These are phyloP conservation scores for Malus hybrid DNA, from an alignment of 331 rosid species.

Conservation along the genomic window DNA sequence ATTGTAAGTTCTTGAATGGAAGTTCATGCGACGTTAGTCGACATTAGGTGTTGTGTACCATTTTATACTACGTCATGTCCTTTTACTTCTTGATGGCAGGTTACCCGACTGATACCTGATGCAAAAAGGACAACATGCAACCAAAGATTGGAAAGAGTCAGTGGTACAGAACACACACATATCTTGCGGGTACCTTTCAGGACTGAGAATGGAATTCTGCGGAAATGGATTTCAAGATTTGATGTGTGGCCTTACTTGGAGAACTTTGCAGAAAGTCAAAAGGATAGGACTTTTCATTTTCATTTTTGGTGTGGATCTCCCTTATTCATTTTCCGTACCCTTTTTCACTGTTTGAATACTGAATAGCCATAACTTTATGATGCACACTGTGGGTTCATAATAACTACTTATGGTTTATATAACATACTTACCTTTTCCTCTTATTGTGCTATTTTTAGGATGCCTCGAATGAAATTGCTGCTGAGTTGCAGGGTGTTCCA, in stretches of 20 bases:
- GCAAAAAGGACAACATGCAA: constrained; percentile 24
- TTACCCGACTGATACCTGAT: constrained; percentile 21
- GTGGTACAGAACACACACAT: constrained; percentile 17
- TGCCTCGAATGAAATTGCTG: constrained; percentile 46
- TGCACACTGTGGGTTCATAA: neutral
- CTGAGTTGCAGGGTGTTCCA: constrained; percentile 59
- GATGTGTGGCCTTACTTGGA: constrained; percentile 27
- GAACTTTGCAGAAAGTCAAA: constrained; percentile 23
- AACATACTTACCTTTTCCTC: neutral
- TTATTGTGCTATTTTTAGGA: constrained; percentile 22
- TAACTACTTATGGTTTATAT: neutral
- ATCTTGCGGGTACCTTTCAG: constrained; percentile 23
- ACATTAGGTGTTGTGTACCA: neutral
- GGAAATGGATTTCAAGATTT: constrained; percentile 14
- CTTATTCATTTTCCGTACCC: neutral
- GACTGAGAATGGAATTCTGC: constrained; percentile 15
- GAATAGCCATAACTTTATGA: neutral
- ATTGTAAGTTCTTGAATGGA: constrained; percentile 11
- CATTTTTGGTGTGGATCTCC: neutral
- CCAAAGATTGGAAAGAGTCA: constrained; percentile 19
- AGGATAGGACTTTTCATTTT: neutral
- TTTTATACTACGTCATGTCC: neutral
- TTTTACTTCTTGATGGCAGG: neutral
- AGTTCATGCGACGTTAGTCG: neutral
- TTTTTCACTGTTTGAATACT: neutral